phyloP scores from a whole-genome alignment of 352 stramenopile genomes.

The Aphanomyces cochlioides region DNA sequence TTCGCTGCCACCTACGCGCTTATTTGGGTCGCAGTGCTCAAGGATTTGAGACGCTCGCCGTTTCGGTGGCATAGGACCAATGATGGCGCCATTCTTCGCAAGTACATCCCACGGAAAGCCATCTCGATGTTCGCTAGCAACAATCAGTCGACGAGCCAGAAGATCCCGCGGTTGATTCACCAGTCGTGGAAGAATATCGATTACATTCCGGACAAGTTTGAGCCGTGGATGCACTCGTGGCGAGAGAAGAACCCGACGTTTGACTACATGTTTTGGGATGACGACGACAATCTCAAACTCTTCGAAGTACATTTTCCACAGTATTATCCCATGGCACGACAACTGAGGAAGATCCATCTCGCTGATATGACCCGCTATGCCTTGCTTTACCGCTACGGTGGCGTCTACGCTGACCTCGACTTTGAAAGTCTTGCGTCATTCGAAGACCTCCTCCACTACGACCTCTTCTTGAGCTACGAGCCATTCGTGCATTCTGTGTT shows the following conservation, averaged over 20 bases:
- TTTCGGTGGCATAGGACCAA: too few species aligned
- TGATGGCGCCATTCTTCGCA: background rate
- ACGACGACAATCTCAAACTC: constrained; percentile 49
- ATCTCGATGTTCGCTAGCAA: background rate
- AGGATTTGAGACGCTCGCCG: too few species aligned
- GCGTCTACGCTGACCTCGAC: constrained; percentile 51
- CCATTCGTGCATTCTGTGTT: constrained; percentile 43
- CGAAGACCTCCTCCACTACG: constrained; percentile 37
- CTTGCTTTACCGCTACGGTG: constrained; percentile 46
- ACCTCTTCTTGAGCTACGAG: constrained; percentile 50
- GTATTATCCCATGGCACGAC: constrained; percentile 42
- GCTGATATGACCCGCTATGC: constrained; percentile 56
- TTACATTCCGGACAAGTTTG: constrained; percentile 44
- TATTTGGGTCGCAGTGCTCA: too few species aligned
- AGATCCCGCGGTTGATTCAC: constrained; percentile 52
- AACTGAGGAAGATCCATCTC: constrained; percentile 45
- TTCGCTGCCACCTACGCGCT: too few species aligned
- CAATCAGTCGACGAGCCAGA: background rate
- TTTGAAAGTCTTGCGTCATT: constrained; percentile 52
- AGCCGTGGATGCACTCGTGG: constrained; percentile 58
- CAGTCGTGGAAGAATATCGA: constrained; percentile 51
- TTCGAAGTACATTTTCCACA: constrained; percentile 48
- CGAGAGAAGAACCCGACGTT: constrained; percentile 39
- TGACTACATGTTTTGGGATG: constrained; percentile 59
- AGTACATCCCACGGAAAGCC: background rate